Evolutionary conservation across 2,329 filamentous ascomycete genomes (phyloP), one percentile per base, ranked within the genome.

Genomic region (Amesomyces nigricolor): DNA sequence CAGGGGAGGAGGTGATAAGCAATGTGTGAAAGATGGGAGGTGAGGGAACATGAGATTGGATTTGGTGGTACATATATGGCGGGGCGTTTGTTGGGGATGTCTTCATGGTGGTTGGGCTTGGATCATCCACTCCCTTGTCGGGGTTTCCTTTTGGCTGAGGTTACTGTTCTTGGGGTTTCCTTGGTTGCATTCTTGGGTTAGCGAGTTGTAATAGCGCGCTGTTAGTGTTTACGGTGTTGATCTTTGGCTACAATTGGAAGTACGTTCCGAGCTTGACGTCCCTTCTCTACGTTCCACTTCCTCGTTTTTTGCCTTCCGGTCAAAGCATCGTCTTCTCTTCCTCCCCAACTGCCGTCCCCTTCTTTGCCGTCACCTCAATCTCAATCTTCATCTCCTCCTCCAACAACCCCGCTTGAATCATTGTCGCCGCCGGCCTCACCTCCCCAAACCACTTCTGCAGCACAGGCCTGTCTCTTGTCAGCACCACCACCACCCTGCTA

Each of bases 351-450:
- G 10, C 51, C 32, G 9, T 51, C 22, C n/a, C 50, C 57, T 51
- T 65, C 54, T 60, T 62, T 2, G 68, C 68, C 37, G 68, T 71
- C 19, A 70, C 68, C 57, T 71, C 69, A 7, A 71, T 53, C 62
- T 71, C 69, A 42, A 71, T 68, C 66, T 67, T 71, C 72, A 76
- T 75, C 16, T 47, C 68, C 37, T 78, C 77, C 62, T 78, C 74
- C 74, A 80, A 75, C 54, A 81, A 60, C 9, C 67, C 72, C 0
- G 75, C 72, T 64, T 79, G 73, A 0, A 79, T 64, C 78, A 81
- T 81, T 1, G 76, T 81, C 17, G 78, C 78, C 22, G 78, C 78
- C 0, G 78, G 78, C 32, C 73, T 67, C n/a, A 77, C 73, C 2
- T 72, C 65, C 6, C 75, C 76, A 47, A 81, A 70, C 73, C 75